Conservation (phyloP, 2,329 filamentous ascomycete species). For the Venturia pyrina region DNA sequence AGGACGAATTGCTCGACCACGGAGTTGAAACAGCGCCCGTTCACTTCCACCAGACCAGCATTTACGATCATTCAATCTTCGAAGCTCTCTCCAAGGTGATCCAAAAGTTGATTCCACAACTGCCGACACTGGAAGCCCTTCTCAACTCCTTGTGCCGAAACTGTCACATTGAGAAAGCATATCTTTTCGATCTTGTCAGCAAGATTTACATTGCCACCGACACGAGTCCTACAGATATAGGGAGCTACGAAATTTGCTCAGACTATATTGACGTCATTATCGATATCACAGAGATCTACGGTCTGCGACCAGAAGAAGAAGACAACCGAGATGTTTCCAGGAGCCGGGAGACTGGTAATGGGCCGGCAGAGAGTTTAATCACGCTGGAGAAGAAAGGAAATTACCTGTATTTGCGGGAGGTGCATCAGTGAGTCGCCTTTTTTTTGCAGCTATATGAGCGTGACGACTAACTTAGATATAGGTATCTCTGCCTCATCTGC, state of each 20-base stretch:
- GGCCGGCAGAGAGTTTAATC: conserved; percentile 52
- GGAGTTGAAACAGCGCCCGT: conserved; percentile 90
- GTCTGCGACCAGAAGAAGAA: conserved; percentile 46
- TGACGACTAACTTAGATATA: conserved; percentile 19
- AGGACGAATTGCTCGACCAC: conserved; percentile 88
- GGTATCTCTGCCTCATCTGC: conserved; percentile 70
- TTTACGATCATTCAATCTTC: conserved; percentile 98
- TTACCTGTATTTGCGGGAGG: conserved; percentile 55
- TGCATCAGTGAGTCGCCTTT: conserved; percentile 47
- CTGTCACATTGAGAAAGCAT: conserved; percentile 94
- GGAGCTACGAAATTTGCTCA: conserved; percentile 94
- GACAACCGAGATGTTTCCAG: conserved; percentile 15
- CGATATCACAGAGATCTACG: conserved; percentile 92
- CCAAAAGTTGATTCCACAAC: conserved; percentile 88
- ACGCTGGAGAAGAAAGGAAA: conserved; percentile 49
- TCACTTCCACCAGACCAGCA: conserved; percentile 91
- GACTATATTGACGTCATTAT: conserved; percentile 99
- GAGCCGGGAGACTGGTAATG: conserved; percentile 30
- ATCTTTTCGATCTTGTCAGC: conserved; percentile 92
- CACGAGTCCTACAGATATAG: conserved; percentile 84
- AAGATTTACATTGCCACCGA: conserved; percentile 99
- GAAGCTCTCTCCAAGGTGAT: conserved; percentile 98
- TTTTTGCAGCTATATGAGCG: neutral
- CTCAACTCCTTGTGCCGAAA: conserved; percentile 89
- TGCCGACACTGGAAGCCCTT: conserved; percentile 85